Evolutionary conservation across 345 rosid genomes (phyloP).

Genomic region (Pseudoturritis turrita): DNA sequence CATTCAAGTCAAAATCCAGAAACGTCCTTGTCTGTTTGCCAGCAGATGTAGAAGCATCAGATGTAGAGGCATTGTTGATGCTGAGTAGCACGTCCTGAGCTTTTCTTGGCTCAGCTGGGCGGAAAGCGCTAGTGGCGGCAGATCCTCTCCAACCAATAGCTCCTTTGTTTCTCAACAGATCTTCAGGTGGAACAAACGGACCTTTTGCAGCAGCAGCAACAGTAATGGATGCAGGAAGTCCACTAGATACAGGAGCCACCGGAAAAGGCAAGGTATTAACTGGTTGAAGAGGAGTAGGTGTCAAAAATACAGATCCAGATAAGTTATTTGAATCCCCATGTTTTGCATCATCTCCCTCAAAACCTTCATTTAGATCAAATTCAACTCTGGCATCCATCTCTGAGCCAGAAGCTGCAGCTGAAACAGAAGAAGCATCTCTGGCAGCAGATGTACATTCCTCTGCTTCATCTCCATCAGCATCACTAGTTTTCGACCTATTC

Average conservation of each 20-base stretch:
- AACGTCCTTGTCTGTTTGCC: conserved; percentile 47
- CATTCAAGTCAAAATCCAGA: conserved; percentile 79
- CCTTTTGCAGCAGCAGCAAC: conserved; percentile 90
- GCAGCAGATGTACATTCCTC: conserved; percentile 39
- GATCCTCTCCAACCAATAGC: conserved; percentile 96
- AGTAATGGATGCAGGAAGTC: conserved; percentile 63
- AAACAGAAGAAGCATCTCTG: conserved; percentile 26
- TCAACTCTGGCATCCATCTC: conserved; percentile 55
- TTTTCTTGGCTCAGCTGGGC: conserved; percentile 93
- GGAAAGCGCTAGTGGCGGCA: conserved; percentile 96
- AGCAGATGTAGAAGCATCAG: conserved; percentile 33
- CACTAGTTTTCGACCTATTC: conserved; percentile 32
- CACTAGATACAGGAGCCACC: conserved; percentile 40
- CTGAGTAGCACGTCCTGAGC: conserved; percentile 38
- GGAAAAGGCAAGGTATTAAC: conserved; percentile 38
- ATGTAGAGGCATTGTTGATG: conserved; percentile 20
- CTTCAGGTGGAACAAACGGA: conserved; percentile 75
- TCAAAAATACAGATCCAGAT: conserved; percentile 27
- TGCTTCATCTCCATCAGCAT: conserved; percentile 39
- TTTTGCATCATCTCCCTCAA: conserved; percentile 53
- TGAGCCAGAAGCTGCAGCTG: conserved; percentile 23
- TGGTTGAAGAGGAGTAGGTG: conserved; percentile 40
- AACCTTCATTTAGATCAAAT: conserved; percentile 88
- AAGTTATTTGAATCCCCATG: conserved; percentile 39
- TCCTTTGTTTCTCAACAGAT: conserved; percentile 58